A percentile compares a stretch with the other conserved stretches of the same genome.
phyloP scores from a whole-genome alignment of 768 basidiomycete species.

The Trametes meyenii region DNA sequence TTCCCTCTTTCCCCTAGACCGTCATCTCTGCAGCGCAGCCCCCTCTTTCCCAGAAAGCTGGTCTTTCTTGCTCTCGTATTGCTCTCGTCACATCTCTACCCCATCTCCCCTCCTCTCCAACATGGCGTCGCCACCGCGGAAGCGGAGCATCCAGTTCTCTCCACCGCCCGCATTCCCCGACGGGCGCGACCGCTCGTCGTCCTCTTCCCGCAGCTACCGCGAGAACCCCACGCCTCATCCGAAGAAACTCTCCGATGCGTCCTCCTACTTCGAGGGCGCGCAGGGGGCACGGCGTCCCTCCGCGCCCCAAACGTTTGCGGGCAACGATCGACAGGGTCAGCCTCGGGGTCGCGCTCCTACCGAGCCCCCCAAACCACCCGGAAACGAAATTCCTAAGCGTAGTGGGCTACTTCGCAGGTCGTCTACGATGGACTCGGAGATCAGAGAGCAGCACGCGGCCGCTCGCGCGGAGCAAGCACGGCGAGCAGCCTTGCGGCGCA shows the following conservation, averaged over 20 bases:
- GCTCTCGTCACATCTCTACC: not conserved
- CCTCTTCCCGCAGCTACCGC: slow-evolving; percentile 8
- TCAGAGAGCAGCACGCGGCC: slow-evolving; percentile 8
- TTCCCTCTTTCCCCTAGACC: too few relatives aligned
- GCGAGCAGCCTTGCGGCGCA: slow-evolving; percentile 4
- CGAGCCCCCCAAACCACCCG: not conserved
- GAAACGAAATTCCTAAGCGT: slow-evolving; percentile 7
- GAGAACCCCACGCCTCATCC: slow-evolving; percentile 21
- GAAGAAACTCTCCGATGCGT: slow-evolving; percentile 9
- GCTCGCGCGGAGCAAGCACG: not conserved
- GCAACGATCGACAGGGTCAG: not conserved
- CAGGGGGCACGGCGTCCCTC: not conserved
- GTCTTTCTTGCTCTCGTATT: slow-evolving; percentile 3
- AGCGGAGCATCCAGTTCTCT: slow-evolving; percentile 12
- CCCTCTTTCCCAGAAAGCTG: not conserved
- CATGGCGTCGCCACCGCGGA: slow-evolving; percentile 13
- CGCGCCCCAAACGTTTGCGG: not conserved
- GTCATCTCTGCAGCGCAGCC: not conserved
- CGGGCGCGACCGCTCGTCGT: not conserved
- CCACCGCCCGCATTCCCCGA: not conserved
- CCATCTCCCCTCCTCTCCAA: not conserved
- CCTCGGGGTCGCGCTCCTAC: not conserved
- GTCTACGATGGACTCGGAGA: slow-evolving; percentile 17
- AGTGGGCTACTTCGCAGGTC: slow-evolving; percentile 12
- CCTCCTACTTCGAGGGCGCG: slow-evolving; percentile 15